Evolutionary conservation across 306 rosid species (phyloP), one percentile per base, ranked within the genome.

Genomic region (Quercus glauca): DNA sequence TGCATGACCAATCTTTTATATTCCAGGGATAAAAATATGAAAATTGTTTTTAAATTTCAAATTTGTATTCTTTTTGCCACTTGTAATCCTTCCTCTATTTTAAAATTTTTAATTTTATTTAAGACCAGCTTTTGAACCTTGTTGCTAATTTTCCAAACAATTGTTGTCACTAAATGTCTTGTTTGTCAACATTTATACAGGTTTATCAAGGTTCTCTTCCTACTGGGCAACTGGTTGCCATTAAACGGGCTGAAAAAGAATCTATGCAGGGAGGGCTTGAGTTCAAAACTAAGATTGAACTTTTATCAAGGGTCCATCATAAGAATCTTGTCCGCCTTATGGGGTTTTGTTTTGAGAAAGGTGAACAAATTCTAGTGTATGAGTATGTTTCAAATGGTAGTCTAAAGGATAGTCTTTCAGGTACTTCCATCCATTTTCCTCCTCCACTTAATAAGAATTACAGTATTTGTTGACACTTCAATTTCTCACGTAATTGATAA

Each of bases 281-380:
- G 86, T 93, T 93, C 78, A 93, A 84, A 81, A 92, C 88, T 37
- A 97, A 93, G 90, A 90, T 93, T 78, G 98, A 91, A 82, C 94
- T 91, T 78, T 90, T 93, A 70, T 93, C 98, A 61, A 89, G 98
- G 82, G 93, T 91, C 75, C 98, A 93, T 73, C 98, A 93, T 55
- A 93, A 84, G 83, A 93, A 93, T 86, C 91, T 93, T 2, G 96
- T 93, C 53, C 37, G 83, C 85, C 94, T 93, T 52, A 72, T 88
- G 33, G 98, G 98, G 52, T 93, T 90, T 84, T 91, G 94, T 85
- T 87, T 86, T 33, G 97, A 93, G 72, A 85, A 85, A 72, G 97
- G 90, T 31, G 98, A 91, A 90, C 98, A 93, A 74, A 90, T 93
- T 88, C 84, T 93, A 81, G 89, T 93, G 64, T 93, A 93, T 28